These are phyloP conservation scores for Harrya chromipes DNA, from an alignment of 768 basidiomycete genomes.

Conservation along the genomic window DNA sequence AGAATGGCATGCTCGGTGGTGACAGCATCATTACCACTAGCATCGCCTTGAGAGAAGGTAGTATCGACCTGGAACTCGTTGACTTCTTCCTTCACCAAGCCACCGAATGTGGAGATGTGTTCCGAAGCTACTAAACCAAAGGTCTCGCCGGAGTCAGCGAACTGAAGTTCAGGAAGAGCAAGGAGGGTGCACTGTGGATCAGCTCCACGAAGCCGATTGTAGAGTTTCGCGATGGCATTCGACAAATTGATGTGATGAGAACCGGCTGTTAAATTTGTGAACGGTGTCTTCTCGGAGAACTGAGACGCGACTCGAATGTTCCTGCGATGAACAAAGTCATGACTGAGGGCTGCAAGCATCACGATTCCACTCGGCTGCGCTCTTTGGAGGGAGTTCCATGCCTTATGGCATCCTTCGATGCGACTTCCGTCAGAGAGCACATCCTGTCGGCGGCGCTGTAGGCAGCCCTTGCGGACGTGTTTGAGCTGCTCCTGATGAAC, in stretches of 20 bases:
- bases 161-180: background rate
- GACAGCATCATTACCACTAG: too few species aligned
- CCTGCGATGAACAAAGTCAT: conserved; percentile 21
- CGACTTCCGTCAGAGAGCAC: conserved; percentile 25
- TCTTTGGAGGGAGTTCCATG: conserved; percentile 24
- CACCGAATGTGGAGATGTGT: background rate
- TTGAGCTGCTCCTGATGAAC: conserved; percentile 25
- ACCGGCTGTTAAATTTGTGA: background rate
- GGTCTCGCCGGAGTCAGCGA: background rate
- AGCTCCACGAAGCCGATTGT: background rate
- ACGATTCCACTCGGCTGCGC: conserved; percentile 22
- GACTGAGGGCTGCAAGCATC: conserved; percentile 10
- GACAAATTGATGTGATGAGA: background rate
- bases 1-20: too few species aligned
- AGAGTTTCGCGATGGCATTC: background rate
- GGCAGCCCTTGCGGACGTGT: conserved; percentile 30
- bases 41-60: too few species aligned
- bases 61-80: background rate
- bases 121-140: background rate
- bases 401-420: conserved; percentile 30
- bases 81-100: background rate
- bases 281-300: background rate
- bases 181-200: background rate
- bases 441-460: conserved; percentile 16
- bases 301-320: conserved; percentile 16